Percentiles rank a stretch among this genome's conserved stretches.
Evolutionary conservation across 2,329 filamentous ascomycete species (phyloP).

Genomic region (Aspergillus thermomutatus): DNA sequence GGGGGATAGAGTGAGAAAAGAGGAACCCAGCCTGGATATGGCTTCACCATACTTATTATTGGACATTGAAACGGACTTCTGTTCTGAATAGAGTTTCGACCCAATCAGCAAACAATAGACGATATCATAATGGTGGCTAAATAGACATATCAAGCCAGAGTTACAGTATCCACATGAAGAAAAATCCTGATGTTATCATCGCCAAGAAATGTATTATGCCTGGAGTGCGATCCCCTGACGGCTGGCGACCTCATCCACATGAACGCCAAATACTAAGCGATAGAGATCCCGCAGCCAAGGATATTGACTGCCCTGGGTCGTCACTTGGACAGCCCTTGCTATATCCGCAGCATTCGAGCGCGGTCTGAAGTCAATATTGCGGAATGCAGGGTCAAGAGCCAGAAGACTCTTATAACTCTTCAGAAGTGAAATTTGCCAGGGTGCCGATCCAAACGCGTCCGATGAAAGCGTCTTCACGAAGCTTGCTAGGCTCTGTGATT

Average conservation of each 20-base stretch:
- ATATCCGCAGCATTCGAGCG: conserved; percentile 63
- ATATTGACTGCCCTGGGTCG: conserved; percentile 70
- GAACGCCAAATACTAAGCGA: conserved; percentile 78
- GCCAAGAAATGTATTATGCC: conserved; percentile 17
- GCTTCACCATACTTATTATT: neutral
- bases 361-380: conserved; percentile 34
- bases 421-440: conserved; percentile 68
- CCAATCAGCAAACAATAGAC: neutral
- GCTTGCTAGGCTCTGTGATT: conserved; percentile 59
- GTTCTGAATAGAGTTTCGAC: neutral
- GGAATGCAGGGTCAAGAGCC: conserved; percentile 66
- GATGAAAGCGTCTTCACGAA: conserved; percentile 74
- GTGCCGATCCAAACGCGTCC: conserved; percentile 71
- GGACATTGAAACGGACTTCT: neutral
- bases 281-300: conserved; percentile 79
- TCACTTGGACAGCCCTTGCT: conserved; percentile 72
- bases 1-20: no score
- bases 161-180: neutral
- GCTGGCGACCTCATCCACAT: conserved; percentile 70
- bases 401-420: conserved; percentile 79
- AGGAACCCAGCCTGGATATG: neutral
- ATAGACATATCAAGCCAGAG: neutral
- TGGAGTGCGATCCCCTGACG: conserved; percentile 57
- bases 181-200: neutral
- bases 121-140: neutral